Conservation (phyloP, 768 basidiomycete species). For the Psilocybe cyanescens region DNA sequence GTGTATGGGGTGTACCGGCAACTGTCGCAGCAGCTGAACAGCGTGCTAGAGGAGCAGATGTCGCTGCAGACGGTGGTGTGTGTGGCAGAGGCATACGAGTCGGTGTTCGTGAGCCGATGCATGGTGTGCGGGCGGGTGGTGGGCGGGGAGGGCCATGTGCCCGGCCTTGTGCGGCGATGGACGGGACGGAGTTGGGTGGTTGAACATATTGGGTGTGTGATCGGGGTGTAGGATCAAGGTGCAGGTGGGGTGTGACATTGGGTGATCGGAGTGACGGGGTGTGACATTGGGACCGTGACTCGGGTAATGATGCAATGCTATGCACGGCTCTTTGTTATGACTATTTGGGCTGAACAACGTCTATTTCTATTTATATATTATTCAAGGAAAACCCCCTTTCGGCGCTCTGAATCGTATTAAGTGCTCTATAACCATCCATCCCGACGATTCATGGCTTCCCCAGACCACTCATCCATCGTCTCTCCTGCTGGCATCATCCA, state of each 20-base stretch:
- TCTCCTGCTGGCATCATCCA: constrained; percentile 60
- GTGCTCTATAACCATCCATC: background rate
- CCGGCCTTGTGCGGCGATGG: constrained; percentile 70
- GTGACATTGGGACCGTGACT: background rate
- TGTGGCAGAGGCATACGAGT: constrained; percentile 46
- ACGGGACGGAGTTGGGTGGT: constrained; percentile 50
- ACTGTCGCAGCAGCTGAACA: constrained; percentile 68
- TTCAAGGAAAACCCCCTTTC: constrained; percentile 14
- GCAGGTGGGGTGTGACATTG: no score
- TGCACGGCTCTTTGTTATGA: constrained; percentile 10
- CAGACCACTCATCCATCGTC: constrained; percentile 33
- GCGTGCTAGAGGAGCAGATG: constrained; percentile 58
- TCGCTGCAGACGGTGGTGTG: constrained; percentile 59
- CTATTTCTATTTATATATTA: background rate
- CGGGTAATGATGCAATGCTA: constrained; percentile 5
- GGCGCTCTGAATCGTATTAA: background rate
- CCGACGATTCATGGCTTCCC: constrained; percentile 16
- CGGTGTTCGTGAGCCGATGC: constrained; percentile 67
- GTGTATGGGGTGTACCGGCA: constrained; percentile 66
- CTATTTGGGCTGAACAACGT: constrained; percentile 12
- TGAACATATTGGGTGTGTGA: constrained; percentile 47
- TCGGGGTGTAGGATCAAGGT: constrained; percentile 10
- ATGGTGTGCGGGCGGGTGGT: constrained; percentile 65
- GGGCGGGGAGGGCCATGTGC: constrained; percentile 71
- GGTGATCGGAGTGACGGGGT: background rate